Conservation (phyloP, 208 protist genomes). For the Leishmania amazonensis region DNA sequence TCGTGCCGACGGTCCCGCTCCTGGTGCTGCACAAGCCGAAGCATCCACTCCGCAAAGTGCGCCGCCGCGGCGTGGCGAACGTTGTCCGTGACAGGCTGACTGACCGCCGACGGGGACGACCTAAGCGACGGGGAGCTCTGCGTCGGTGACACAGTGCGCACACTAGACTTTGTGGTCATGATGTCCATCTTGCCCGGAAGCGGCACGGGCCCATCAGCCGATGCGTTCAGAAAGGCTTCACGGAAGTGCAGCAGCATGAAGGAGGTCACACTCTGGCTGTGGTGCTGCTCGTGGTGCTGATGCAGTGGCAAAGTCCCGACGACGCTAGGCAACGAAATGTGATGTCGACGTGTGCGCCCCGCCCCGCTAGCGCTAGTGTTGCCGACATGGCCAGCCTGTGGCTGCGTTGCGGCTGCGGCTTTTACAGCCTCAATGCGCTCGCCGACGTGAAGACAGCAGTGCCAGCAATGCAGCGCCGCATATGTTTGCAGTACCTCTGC, state of each 20-base stretch:
- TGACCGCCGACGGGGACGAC: constrained; percentile 9
- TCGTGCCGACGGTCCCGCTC: constrained; percentile 35
- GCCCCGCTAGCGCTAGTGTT: constrained; percentile 5
- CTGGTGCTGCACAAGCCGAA: constrained; percentile 43
- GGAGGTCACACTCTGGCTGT: constrained; percentile 8
- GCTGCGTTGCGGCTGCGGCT: not conserved
- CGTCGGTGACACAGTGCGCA: not conserved
- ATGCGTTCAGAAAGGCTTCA: constrained; percentile 11
- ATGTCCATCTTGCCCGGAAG: not conserved
- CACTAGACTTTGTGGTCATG: not conserved
- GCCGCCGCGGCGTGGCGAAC: constrained; percentile 34
- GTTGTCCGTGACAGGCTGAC: constrained; percentile 4
- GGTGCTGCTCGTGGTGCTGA: not conserved
- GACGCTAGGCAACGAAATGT: not conserved
- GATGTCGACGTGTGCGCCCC: constrained; percentile 5
- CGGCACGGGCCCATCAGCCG: constrained; percentile 4
- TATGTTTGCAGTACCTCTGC: constrained; percentile 57
- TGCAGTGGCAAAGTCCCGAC: not conserved
- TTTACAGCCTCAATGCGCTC: constrained; percentile 19
- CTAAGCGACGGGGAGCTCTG: constrained; percentile 1
- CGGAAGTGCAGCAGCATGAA: constrained; percentile 35
- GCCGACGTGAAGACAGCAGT: constrained; percentile 41
- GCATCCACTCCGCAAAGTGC: constrained; percentile 62
- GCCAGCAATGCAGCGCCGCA: constrained; percentile 62
- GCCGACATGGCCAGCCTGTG: constrained; percentile 2